A percentile compares a stretch with the other conserved stretches of the same genome.
Evolutionary conservation across 108 stramenopile genomes (phyloP).

Genomic region (Cylindrotheca closterium): DNA sequence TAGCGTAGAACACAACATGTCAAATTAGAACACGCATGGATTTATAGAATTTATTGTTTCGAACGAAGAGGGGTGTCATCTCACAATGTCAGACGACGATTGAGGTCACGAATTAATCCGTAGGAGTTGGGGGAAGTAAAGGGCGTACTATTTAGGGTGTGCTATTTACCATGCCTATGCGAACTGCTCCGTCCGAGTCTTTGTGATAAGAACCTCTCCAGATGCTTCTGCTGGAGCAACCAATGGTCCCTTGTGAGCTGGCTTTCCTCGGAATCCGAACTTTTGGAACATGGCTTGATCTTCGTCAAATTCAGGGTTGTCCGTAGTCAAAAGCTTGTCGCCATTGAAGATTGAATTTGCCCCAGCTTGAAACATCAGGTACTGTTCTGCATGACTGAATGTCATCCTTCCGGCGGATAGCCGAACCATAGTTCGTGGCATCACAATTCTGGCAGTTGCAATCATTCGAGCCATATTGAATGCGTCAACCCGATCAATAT

Average conservation of each 20-base stretch:
- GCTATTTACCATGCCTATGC: too few species aligned
- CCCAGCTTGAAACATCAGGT: slow-evolving; percentile 96
- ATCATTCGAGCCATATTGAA: slow-evolving; percentile 99
- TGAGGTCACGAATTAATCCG: too few species aligned
- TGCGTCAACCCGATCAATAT: slow-evolving; percentile 77
- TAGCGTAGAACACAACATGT: slow-evolving; percentile 96
- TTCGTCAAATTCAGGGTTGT: slow-evolving; percentile 92
- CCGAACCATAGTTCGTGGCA: slow-evolving; percentile 97
- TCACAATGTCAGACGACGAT: too few species aligned
- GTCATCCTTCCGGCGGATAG: slow-evolving; percentile 93
- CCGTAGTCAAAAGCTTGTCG: slow-evolving; percentile 93
- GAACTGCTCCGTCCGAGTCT: slow-evolving; percentile 22
- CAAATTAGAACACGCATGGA: too few species aligned
- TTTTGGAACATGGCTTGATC: slow-evolving; percentile 87
- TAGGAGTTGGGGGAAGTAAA: too few species aligned
- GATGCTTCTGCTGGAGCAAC: slow-evolving; percentile 65
- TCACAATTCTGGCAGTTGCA: slow-evolving; percentile 95
- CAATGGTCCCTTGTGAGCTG: slow-evolving; percentile 85
- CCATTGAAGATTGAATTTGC: slow-evolving; percentile 99
- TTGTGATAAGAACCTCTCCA: slow-evolving; percentile 74
- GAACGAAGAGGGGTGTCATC: too few species aligned
- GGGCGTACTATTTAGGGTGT: too few species aligned
- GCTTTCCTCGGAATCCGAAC: slow-evolving; percentile 90
- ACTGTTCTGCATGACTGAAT: slow-evolving; percentile 94
- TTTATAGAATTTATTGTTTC: slow-evolving; percentile 5